phyloP scores from a whole-genome alignment of 331 rosid genomes.

The Rhamnella rubrinervis region DNA sequence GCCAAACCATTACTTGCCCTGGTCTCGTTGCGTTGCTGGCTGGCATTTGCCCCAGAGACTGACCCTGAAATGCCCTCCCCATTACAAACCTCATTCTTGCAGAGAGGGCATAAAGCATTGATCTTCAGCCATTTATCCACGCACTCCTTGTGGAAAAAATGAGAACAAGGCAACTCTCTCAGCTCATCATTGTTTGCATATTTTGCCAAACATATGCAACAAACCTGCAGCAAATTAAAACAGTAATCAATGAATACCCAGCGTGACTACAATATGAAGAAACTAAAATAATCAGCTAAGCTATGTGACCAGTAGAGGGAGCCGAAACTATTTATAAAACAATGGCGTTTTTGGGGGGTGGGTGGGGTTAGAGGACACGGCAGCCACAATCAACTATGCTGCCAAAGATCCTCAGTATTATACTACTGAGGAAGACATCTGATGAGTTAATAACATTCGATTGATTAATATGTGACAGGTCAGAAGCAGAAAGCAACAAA shows the following conservation, averaged over 20 bases:
- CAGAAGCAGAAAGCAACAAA: too few relatives aligned
- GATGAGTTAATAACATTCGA: too few relatives aligned
- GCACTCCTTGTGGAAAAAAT: slow-evolving; percentile 85
- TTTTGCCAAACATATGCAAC: slow-evolving; percentile 83
- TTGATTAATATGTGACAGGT: too few relatives aligned
- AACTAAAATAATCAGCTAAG: too few relatives aligned
- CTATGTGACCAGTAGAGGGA: too few relatives aligned
- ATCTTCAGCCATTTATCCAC: slow-evolving; percentile 91
- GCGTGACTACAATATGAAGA: too few relatives aligned
- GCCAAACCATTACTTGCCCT: slow-evolving; percentile 34
- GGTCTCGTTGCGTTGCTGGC: slow-evolving; percentile 24
- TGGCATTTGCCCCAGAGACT: slow-evolving; percentile 24
- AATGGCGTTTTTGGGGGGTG: too few relatives aligned
- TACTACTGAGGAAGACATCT: too few relatives aligned
- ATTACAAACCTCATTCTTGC: slow-evolving; percentile 51
- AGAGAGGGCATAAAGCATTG: slow-evolving; percentile 83
- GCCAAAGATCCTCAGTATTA: too few relatives aligned
- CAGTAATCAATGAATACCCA: not conserved
- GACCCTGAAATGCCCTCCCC: slow-evolving; percentile 42
- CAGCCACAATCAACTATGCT: too few relatives aligned
- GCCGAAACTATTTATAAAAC: too few relatives aligned
- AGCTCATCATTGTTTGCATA: slow-evolving; percentile 73
- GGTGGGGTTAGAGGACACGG: too few relatives aligned
- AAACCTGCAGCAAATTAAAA: slow-evolving; percentile 49
- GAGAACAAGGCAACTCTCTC: slow-evolving; percentile 79